Evolutionary conservation across 768 basidiomycete genomes (phyloP), one percentile per base, ranked within the genome.

Genomic region (Inosperma sp.): DNA sequence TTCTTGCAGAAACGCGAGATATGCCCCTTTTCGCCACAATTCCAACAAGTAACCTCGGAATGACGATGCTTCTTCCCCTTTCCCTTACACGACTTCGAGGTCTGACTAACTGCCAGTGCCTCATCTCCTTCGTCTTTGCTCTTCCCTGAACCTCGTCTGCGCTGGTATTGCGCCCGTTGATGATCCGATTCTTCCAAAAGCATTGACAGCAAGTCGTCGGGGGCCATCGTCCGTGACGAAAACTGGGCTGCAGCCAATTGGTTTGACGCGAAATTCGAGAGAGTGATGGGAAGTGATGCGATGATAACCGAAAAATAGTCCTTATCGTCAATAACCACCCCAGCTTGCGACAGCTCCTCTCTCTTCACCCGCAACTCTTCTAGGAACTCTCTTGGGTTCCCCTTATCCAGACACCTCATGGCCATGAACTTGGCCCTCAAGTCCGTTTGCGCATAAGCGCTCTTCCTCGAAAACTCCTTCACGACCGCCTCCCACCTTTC

Each of bases 381-480:
- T 5, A 68, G 52, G 51, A 65, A 67, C 26, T 58, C 48, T 6
- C 56, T 60, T 16, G 68, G 59, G 57, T 67, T 60, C 3, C 53
- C 64, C 34, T 64, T 59, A 1, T 60, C 58, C 4, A 58, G 49
- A 54, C 67, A 71, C 35, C 56, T 59, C 1, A 60, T 54, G n/a
- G 60, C 56, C 22, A 68, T 53, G 56, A 72, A 72, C 19, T 55
- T 42, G 4, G 44, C 23, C n/a, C 58, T 51, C 29, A 68, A 37
- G 14, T 65, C 63, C 3, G 65, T 60, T 42, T 68, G 61, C n/a
- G 62, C 65, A 50, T 60, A 67, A 16, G 63, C 52, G n/a, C 65
- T 62, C 50, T 68, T 68, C 41, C 63, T 50, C 3, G 66, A 64
- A 54, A 61, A 71, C 44, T n/a, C n/a, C n/a, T n/a, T n/a, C n/a